Conservation (phyloP, 352 stramenopile species). For the Phytopythium vexans region DNA sequence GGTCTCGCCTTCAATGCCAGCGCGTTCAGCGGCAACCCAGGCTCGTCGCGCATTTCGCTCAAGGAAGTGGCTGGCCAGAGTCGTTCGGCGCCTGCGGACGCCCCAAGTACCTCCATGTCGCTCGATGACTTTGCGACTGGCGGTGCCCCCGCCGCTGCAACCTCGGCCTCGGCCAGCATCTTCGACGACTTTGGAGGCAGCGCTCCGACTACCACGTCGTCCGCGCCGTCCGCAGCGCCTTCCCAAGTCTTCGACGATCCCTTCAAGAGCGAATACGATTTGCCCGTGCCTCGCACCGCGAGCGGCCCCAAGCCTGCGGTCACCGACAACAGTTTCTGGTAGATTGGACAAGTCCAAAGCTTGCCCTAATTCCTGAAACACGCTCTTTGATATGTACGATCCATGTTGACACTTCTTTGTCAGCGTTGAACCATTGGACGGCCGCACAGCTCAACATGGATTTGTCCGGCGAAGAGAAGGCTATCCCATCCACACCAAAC, state of each 20-base stretch:
- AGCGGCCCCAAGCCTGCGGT: conserved; percentile 7
- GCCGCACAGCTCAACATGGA: no score
- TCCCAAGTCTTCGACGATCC: conserved; percentile 9
- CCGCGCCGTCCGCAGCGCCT: no score
- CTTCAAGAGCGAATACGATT: conserved; percentile 13
- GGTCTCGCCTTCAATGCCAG: conserved; percentile 56
- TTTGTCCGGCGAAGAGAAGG: no score
- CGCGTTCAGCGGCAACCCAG: conserved; percentile 32
- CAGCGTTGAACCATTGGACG: no score
- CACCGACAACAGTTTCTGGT: conserved; percentile 21
- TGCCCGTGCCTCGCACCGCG: conserved; percentile 7
- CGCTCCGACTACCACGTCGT: no score
- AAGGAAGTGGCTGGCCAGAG: conserved; percentile 38
- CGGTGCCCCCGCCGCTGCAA: conserved; percentile 4
- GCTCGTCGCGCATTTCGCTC: conserved; percentile 49
- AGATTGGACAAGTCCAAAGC: background rate
- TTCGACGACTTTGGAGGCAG: conserved; percentile 5
- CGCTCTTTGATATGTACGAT: background rate
- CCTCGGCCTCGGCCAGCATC: background rate
- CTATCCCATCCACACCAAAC: no score
- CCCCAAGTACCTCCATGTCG: conserved; percentile 14
- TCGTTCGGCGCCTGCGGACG: conserved; percentile 6
- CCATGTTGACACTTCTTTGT: no score
- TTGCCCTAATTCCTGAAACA: background rate
- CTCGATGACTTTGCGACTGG: conserved; percentile 54